Evolutionary conservation across 140 eudicot species (phyloP).

Genomic region (Stevia rebaudiana): DNA sequence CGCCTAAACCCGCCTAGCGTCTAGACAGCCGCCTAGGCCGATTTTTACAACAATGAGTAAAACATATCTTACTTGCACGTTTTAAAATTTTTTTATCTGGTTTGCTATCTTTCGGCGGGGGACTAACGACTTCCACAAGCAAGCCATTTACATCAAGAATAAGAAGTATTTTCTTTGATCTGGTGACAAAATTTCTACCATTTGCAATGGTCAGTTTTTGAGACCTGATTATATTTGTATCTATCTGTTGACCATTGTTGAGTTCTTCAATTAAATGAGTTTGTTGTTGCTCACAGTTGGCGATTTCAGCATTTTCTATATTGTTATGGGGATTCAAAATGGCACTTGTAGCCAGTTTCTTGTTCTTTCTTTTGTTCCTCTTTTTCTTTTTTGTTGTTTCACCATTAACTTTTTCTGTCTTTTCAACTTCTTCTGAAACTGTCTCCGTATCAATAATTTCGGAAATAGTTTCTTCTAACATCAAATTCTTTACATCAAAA

Average conservation of each 20-base stretch:
- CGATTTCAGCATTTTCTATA: background rate
- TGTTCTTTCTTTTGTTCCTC: background rate
- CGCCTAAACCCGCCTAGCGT: no score
- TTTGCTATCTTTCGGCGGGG: constrained; percentile 56
- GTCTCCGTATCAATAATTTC: background rate
- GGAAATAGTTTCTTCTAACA: background rate
- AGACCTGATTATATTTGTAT: background rate
- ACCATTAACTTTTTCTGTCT: background rate
- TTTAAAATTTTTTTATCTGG: constrained; percentile 44
- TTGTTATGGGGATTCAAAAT: no score
- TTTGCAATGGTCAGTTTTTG: no score
- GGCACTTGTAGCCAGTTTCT: constrained; percentile 8
- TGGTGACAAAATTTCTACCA: no score
- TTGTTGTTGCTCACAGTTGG: background rate
- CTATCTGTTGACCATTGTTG: constrained; percentile 5
- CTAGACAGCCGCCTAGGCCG: no score
- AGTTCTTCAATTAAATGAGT: background rate
- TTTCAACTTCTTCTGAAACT: background rate
- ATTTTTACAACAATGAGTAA: no score
- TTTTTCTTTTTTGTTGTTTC: constrained; percentile 15
- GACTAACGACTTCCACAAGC: constrained; percentile 48
- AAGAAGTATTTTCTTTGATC: constrained; percentile 38
- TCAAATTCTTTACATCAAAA: background rate
- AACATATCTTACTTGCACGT: constrained; percentile 61
- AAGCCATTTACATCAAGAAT: constrained; percentile 74